These are phyloP conservation scores for Leptographium flavum DNA, from an alignment of 2,329 filamentous ascomycete species.

Conservation along the genomic window DNA sequence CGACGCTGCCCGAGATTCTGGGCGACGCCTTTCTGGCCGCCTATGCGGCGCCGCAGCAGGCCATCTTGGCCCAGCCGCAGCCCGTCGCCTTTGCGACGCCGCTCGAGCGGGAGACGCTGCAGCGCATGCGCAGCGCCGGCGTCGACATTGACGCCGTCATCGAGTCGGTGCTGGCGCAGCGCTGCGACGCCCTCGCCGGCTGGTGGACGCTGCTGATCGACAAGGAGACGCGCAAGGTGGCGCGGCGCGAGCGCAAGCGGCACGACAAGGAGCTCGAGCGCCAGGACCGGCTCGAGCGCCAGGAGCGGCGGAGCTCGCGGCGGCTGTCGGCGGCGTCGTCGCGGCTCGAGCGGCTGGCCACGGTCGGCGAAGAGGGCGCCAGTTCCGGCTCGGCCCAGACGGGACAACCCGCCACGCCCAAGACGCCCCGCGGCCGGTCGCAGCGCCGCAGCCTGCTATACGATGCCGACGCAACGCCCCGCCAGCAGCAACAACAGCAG, in stretches of 20 bases:
- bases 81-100: constrained; percentile 72
- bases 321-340: constrained; percentile 83
- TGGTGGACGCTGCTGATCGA: constrained; percentile 95
- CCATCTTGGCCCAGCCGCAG: constrained; percentile 70
- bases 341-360: constrained; percentile 66
- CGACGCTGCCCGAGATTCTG: constrained; percentile 71
- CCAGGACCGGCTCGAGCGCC: too few relatives aligned
- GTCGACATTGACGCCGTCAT: constrained; percentile 91
- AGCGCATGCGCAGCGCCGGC: constrained; percentile 85
- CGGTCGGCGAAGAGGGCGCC: constrained; percentile 62
- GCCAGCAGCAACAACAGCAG: not conserved
- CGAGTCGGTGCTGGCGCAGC: constrained; percentile 79
- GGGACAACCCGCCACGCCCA: constrained; percentile 37
- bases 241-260: constrained; percentile 64
- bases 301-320: constrained; percentile 63
- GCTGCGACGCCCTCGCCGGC: constrained; percentile 79
- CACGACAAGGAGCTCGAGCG: constrained; percentile 74
- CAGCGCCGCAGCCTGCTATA: constrained; percentile 60
- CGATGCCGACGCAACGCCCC: constrained; percentile 52
- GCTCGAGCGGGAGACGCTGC: constrained; percentile 78
- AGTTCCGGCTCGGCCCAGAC: constrained; percentile 18
- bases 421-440: constrained; percentile 55
- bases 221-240: constrained; percentile 83
- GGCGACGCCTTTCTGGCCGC: constrained; percentile 79
- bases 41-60: constrained; percentile 75